Base-by-base conservation (phyloP, 2,329 filamentous ascomycete species). In the Aureobasidium sp. region DNA sequence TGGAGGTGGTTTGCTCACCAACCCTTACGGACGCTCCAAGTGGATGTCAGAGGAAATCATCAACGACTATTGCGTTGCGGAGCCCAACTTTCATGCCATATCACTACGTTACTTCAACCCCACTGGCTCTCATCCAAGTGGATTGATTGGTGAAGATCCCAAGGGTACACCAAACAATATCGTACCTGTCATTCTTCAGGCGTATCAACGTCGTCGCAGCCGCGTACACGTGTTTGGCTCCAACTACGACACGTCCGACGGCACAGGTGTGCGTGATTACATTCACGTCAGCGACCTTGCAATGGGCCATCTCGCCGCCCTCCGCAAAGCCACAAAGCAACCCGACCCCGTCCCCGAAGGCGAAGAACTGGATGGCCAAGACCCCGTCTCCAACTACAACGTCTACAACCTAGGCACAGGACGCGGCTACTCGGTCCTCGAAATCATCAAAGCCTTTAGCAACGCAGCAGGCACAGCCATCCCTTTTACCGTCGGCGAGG, bases 21-120 rank as follows among this genome's bases (percentile, higher is more conserved):
- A 82, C 65, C 84, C 84, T 1, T 87, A 87, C 66, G 84, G 84
- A 19, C 78, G 84, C 57, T 83, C 84, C 2, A 87, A 87, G 70
- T 87, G 83, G 76, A 84, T 87, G 72, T 83, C 82, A 62, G 85
- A 87, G 68, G 83, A 83, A 9, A 86, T 87, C 49, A 73, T 87
- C 15, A 81, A 81, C 15, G 85, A 87, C 67, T 71, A 84, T 42
- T 83, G 83, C 15, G 72, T 75, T 19, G 80, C 84, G 3, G 82
- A 87, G 68, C 78, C 82, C 6, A 77, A 79, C 25, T 86, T 84
- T 83, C 80, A 79, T 17, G 83, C 86, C 64, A 81, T 83, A 35
- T 82, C 83, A 4, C 74, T 87, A 29, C 78, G 84, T 31, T 87
- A 87, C 71, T 87, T 87, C 74, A 87, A 87, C 64, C 85, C 84